phyloP scores from a whole-genome alignment of 352 stramenopile genomes.

The Stramenopiles sp. region DNA sequence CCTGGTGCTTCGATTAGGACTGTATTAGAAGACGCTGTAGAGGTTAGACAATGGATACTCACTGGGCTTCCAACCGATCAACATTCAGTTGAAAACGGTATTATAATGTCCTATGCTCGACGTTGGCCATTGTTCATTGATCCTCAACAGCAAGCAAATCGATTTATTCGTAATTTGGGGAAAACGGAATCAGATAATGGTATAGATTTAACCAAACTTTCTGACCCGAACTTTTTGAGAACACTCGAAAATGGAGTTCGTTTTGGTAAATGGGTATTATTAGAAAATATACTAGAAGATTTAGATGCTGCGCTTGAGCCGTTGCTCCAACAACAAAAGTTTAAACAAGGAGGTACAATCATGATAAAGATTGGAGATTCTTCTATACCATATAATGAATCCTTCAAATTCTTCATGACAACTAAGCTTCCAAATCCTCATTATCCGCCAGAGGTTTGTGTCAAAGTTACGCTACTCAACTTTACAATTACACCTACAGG shows the following conservation, averaged over 20 bases:
- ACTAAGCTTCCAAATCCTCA: conserved; percentile 81
- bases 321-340: conserved; percentile 55
- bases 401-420: conserved; percentile 77
- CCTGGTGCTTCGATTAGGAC: conserved; percentile 35
- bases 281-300: conserved; percentile 65
- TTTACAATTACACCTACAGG: conserved; percentile 87
- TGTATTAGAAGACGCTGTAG: conserved; percentile 40
- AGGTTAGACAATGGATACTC: conserved; percentile 59
- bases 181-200: conserved; percentile 16
- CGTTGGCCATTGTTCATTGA: conserved; percentile 77
- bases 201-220: conserved; percentile 64
- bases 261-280: conserved; percentile 54
- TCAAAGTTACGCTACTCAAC: conserved; percentile 91
- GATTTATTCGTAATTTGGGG: conserved; percentile 71
- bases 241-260: conserved; percentile 76
- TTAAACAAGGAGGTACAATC: conserved; percentile 39
- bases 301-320: conserved; percentile 66
- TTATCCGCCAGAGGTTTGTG: conserved; percentile 82
- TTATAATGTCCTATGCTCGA: conserved; percentile 42
- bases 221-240: conserved; percentile 51
- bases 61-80: conserved; percentile 47
- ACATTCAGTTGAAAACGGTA: conserved; percentile 59
- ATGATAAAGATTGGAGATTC: conserved; percentile 67
- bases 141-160: conserved; percentile 63
- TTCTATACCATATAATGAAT: conserved; percentile 60